Base-by-base conservation (phyloP, 2,329 filamentous ascomycete genomes). In the Ceratocystis albifundus region DNA sequence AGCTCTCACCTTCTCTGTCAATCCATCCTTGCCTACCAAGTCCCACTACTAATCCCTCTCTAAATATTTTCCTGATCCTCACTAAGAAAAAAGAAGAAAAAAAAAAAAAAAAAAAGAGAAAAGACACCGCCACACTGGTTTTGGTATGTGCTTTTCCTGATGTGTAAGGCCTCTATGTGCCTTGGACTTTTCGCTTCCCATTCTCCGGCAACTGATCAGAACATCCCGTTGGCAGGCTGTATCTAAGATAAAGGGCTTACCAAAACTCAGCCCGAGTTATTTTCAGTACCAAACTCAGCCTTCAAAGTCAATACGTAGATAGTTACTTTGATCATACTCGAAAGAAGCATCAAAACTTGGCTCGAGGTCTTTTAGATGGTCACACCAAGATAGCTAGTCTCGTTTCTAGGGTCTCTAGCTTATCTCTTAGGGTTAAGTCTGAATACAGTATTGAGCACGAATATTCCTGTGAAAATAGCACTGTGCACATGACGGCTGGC, bases 81-180 rank as follows among this genome's bases (percentile, higher is more conserved):
- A 41, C 36, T 12, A 15, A 41, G n/a, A n/a, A 41, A 41, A 41
- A 12, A 41, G 36, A 41, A 41, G 36, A 41, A 41, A 4, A 41
- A 41, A 36, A 36, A 36, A 36, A 28, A 28, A 28, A 28, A 12
- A 12, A 41, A 41, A 41, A 41, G 36, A 53, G 22, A 50, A 50
- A 59, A n/a, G 32, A 36, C 55, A 59, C 55, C 55, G 55, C 55
- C 55, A 59, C 55, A 59, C 12, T 59, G 28, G 28, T 59, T 20
- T 59, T 59, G 28, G 55, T 59, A 36, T 32, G 55, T 59, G 28
- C 55, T 30, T 59, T 59, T 28, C 55, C n/a, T 59, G n/a, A 59
- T 59, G 32, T n/a, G 8, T 5, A n/a, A 30, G 25, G 22, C 53
- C 53, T 30, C 53, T 57, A 28, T 57, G 22, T 57, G 53, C 28